Percentiles rank a stretch among this genome's conserved stretches.
These are phyloP conservation scores for Pseudomicrostroma phylloplanum DNA, from an alignment of 1,284 basidiomycete species.

Conservation along the genomic window DNA sequence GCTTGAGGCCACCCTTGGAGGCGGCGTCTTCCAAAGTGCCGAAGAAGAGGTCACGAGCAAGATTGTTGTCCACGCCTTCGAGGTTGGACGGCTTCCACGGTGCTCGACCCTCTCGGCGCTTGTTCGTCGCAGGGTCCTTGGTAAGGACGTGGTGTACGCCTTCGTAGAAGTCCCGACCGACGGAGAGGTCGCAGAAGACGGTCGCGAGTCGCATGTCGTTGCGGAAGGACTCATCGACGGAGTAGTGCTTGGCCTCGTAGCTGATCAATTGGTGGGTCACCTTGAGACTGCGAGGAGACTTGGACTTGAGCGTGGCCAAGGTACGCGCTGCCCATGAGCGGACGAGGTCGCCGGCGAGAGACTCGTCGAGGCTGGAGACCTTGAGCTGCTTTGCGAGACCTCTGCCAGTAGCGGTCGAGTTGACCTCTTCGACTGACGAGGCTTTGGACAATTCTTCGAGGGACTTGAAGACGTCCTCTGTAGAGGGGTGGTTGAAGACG, in stretches of 20 bases:
- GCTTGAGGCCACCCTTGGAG: conserved; percentile 23
- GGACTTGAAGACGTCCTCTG: conserved; percentile 33
- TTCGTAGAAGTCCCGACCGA: conserved; percentile 50
- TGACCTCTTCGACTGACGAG: conserved; percentile 22
- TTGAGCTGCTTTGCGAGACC: conserved; percentile 22
- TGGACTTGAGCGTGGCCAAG: conserved; percentile 30
- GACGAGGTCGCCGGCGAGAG: neutral
- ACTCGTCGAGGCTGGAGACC: conserved; percentile 13
- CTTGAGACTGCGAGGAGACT: conserved; percentile 43
- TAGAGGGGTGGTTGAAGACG: conserved; percentile 37
- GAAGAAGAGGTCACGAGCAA: conserved; percentile 36
- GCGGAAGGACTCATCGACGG: conserved; percentile 37
- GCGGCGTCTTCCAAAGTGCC: conserved; percentile 24
- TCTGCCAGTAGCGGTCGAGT: conserved; percentile 23
- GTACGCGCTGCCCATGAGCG: conserved; percentile 33
- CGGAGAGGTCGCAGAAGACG: conserved; percentile 45
- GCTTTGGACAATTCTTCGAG: conserved; percentile 30
- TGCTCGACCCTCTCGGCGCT: conserved; percentile 34
- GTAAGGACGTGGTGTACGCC: conserved; percentile 41
- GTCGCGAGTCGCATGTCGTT: conserved; percentile 47
- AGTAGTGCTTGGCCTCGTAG: conserved; percentile 26
- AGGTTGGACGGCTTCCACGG: conserved; percentile 34
- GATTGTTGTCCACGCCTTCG: conserved; percentile 31
- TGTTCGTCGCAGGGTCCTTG: conserved; percentile 42
- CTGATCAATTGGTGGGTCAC: conserved; percentile 35